Conservation (phyloP, 1,139 yeast genomes). For the Candida tetrigidarum region DNA sequence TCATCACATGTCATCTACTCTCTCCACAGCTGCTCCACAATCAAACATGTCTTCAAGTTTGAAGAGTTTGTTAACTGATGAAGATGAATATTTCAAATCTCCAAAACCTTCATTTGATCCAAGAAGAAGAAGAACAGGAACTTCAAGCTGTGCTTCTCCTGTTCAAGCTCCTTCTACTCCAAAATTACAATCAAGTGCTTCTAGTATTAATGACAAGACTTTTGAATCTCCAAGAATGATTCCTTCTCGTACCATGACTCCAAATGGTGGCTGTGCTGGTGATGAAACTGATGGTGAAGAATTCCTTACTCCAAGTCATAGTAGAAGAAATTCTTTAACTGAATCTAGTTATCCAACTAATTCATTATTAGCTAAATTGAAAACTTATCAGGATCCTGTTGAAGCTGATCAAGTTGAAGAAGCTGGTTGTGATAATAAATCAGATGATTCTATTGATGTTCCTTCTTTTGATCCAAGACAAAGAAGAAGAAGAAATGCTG, state of each 20-base stretch:
- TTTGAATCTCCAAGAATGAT: slow-evolving; percentile 6
- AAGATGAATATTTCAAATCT: slow-evolving; percentile 1
- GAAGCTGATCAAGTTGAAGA: slow-evolving; percentile 9
- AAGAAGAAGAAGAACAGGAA: slow-evolving; percentile 17
- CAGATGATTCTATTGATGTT: slow-evolving; percentile 14
- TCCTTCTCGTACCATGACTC: slow-evolving; percentile 5
- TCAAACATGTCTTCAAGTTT: slow-evolving; percentile 16
- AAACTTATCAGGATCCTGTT: slow-evolving; percentile 2
- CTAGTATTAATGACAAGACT: background rate
- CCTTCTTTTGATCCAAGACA: slow-evolving; percentile 15
- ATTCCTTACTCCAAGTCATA: slow-evolving; percentile 13
- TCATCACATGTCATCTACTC: too few relatives aligned
- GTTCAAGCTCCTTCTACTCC: slow-evolving; percentile 1
- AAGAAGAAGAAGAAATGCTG: slow-evolving; percentile 11
- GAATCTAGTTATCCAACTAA: slow-evolving; percentile 11
- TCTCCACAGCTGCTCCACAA: background rate
- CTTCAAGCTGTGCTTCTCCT: background rate
- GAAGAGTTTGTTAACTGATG: slow-evolving; percentile 13
- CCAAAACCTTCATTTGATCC: slow-evolving; percentile 21
- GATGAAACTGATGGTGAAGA: slow-evolving; percentile 13
- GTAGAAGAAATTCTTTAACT: slow-evolving; percentile 16
- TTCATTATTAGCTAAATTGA: slow-evolving; percentile 16
- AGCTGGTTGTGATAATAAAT: slow-evolving; percentile 3
- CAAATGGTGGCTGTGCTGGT: background rate
- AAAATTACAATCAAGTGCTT: slow-evolving; percentile 6